These are phyloP conservation scores for Lipomyces chichibuensis DNA, from an alignment of 805 yeast genomes.

Conservation along the genomic window DNA sequence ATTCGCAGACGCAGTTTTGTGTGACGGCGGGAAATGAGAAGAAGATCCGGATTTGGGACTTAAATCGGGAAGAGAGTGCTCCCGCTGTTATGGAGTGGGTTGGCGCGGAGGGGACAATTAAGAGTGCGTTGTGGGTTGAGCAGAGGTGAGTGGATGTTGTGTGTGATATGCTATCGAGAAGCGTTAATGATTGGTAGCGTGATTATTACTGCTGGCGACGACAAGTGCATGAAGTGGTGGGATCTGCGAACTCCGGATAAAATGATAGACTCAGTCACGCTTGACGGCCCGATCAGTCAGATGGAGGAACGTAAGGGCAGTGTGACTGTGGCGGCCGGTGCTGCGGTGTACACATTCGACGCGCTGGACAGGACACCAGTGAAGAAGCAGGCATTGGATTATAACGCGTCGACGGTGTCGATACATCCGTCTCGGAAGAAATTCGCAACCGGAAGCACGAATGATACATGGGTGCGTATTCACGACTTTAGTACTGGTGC, in stretches of 20 bases:
- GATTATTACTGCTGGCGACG: slow-evolving; percentile 36
- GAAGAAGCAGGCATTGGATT: slow-evolving; percentile 36
- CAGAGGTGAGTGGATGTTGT: slow-evolving; percentile 7
- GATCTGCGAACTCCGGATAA: slow-evolving; percentile 31
- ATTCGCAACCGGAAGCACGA: slow-evolving; percentile 40
- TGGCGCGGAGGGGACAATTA: slow-evolving; percentile 33
- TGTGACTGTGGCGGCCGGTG: slow-evolving; percentile 39
- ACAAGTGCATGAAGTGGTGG: slow-evolving; percentile 41
- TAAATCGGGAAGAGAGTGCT: slow-evolving; percentile 11
- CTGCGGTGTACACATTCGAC: slow-evolving; percentile 35
- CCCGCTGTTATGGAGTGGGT: slow-evolving; percentile 35
- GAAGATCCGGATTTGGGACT: slow-evolving; percentile 38
- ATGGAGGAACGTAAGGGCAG: slow-evolving; percentile 36
- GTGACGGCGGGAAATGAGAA: slow-evolving; percentile 42
- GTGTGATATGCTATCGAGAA: not conserved
- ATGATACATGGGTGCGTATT: slow-evolving; percentile 43
- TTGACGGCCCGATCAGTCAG: slow-evolving; percentile 35
- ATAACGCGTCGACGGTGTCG: slow-evolving; percentile 39
- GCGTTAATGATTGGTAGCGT: slow-evolving; percentile 6
- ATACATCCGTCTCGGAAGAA: slow-evolving; percentile 33
- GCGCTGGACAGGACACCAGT: slow-evolving; percentile 27
- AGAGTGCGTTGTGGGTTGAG: slow-evolving; percentile 38
- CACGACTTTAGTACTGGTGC: slow-evolving; percentile 37
- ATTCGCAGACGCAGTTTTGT: slow-evolving; percentile 15
- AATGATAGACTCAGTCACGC: slow-evolving; percentile 14